phyloP scores from a whole-genome alignment of 2,329 filamentous ascomycete genomes.

The Pseudocercospora ulei region DNA sequence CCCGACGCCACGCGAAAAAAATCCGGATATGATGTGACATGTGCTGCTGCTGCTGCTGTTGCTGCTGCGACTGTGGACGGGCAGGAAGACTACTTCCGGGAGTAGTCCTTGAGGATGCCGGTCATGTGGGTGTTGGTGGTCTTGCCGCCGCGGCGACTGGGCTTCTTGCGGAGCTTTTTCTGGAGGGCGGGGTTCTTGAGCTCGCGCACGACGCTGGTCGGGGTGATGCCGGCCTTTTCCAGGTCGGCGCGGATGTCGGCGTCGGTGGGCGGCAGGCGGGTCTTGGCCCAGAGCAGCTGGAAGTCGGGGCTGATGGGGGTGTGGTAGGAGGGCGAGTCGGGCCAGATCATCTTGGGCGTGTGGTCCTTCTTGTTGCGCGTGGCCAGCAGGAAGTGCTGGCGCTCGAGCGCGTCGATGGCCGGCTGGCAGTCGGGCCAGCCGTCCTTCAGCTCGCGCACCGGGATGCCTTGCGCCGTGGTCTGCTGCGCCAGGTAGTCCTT shows the following conservation, averaged over 20 bases:
- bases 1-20: conserved; percentile 9
- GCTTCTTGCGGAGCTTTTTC: conserved; percentile 63
- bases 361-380: conserved; percentile 88
- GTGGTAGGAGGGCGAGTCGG: conserved; percentile 60
- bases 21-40: neutral
- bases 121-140: conserved; percentile 82
- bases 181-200: conserved; percentile 40
- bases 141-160: conserved; percentile 64
- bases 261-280: conserved; percentile 59
- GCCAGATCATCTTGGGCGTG: conserved; percentile 75
- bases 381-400: conserved; percentile 68
- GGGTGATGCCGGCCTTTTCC: conserved; percentile 67
- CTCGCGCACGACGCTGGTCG: conserved; percentile 69
- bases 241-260: conserved; percentile 71
- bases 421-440: conserved; percentile 82
- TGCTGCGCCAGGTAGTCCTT: conserved; percentile 72
- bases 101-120: conserved; percentile 66
- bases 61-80: too few species aligned
- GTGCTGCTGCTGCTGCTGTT: too few species aligned
- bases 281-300: conserved; percentile 69
- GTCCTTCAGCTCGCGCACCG: conserved; percentile 86
- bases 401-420: conserved; percentile 67
- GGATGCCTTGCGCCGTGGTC: conserved; percentile 67
- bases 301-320: conserved; percentile 65
- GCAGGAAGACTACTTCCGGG: conserved; percentile 17